Evolutionary conservation across 345 rosid genomes (phyloP), one percentile per base, ranked within the genome.

Genomic region (Salix viminalis): DNA sequence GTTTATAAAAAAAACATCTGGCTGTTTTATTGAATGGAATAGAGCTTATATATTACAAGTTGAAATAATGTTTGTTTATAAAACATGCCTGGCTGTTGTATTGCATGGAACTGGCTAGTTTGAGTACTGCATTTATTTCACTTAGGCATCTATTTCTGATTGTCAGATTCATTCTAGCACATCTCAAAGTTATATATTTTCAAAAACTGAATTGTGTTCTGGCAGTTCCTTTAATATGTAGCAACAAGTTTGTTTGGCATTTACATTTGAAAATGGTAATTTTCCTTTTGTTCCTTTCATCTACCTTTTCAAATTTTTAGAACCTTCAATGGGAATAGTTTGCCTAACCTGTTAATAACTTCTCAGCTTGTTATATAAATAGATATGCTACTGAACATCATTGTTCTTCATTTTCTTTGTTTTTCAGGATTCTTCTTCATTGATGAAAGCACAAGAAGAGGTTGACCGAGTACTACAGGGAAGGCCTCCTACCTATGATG

Each of bases 401-500:
- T 34, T 18, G 65, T 39, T 60, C 39, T 32, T 75, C 26, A 28
- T 75, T 30, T 37, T 13, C 56, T 50, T 34, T 34, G 39, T 71
- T 19, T 48, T 52, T 54, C 82, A 93, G 99, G 88, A 90, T 79
- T 66, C 86, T 19, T 67, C 87, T 8, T 85, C 94, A 19, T 79
- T 93, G 82, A 80, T 56, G 76, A 95, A 88, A 84, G 97, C 96
- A 30, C 97, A 90, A 81, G 89, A 92, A 77, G 97, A 95, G 86
- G 96, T 93, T 42, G 99, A 93, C 79, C 86, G 83, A 80, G 93
- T 95, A 72, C 81, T 95, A 73, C 82, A 85, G 8, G 99, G 97
- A 77, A 88, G 90, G 81, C 86, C 73, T 75, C 97, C 97, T 23
- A 61, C 90, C 68, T 93, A 77, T 66, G 97, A 91, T 42, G 97